Conservation (phyloP, 257 asterid species). For the Perilla frutescens region DNA sequence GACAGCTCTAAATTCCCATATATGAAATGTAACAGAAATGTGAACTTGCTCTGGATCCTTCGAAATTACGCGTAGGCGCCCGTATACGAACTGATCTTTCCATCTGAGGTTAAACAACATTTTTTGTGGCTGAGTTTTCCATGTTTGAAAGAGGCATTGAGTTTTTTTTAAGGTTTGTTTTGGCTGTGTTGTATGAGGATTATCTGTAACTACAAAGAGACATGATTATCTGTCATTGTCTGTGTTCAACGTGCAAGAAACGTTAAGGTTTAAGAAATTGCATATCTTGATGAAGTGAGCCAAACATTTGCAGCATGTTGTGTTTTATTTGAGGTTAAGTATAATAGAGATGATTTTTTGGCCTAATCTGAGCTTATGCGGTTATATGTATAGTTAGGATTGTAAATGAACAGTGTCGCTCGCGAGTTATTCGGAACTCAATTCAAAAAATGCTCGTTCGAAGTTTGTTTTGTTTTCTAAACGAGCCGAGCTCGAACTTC, state of each 20-base stretch:
- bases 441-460: no score
- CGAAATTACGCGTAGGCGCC: not conserved
- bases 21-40: constrained; percentile 1
- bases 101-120: not conserved
- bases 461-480: no score
- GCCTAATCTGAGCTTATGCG: not conserved
- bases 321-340: not conserved
- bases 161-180: not conserved
- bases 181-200: not conserved
- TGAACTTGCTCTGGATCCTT: constrained; percentile 24
- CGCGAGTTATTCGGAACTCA: no score
- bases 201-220: not conserved
- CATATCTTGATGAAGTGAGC: constrained; percentile 5
- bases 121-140: constrained; percentile 1
- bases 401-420: no score
- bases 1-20: no score
- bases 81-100: not conserved
- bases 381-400: not conserved
- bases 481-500: no score
- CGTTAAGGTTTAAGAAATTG: not conserved
- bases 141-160: constrained; percentile 24
- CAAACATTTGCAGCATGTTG: not conserved
- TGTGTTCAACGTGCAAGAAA: not conserved
- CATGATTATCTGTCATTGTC: not conserved
- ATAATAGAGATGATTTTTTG: not conserved